phyloP scores from a whole-genome alignment of 2,329 filamentous ascomycete species.

The Calonectria hongkongensis region DNA sequence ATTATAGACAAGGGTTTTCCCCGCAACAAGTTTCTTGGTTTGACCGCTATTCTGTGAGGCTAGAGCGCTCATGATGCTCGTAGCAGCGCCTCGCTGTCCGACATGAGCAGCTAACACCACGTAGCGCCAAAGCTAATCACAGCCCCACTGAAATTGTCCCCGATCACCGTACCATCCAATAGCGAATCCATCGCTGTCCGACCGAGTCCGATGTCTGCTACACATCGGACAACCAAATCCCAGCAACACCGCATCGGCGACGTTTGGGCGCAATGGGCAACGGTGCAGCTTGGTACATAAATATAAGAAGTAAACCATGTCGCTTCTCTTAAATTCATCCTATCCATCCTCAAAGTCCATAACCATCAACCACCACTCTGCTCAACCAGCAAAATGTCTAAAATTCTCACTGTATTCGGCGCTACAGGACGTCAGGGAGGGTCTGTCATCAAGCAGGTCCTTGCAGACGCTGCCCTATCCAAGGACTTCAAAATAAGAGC shows the following conservation, averaged over 20 bases:
- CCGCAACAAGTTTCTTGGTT: too few species aligned
- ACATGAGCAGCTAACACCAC: not conserved
- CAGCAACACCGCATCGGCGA: not conserved
- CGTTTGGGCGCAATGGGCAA: not conserved
- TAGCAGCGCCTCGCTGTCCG: not conserved
- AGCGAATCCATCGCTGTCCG: not conserved
- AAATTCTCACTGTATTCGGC: not conserved
- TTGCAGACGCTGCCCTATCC: not conserved
- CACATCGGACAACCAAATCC: not conserved
- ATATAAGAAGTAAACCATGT: not conserved
- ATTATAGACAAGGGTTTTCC: not conserved
- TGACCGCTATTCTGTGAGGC: not conserved
- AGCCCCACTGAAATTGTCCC: not conserved
- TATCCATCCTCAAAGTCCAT: not conserved
- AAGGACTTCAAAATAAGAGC: conserved; percentile 7
- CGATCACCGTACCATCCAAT: not conserved
- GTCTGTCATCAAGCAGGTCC: not conserved
- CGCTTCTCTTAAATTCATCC: not conserved
- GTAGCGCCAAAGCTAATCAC: not conserved
- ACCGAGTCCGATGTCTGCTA: not conserved
- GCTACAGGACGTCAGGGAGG: conserved; percentile 3
- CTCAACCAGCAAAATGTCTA: not conserved
- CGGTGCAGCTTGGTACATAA: not conserved
- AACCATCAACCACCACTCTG: too few species aligned
- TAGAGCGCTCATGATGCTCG: not conserved